Percentiles rank a stretch among this genome's conserved stretches.
These are phyloP conservation scores for Aspergillus nomiae DNA, from an alignment of 2,329 filamentous ascomycete species.

Conservation along the genomic window DNA sequence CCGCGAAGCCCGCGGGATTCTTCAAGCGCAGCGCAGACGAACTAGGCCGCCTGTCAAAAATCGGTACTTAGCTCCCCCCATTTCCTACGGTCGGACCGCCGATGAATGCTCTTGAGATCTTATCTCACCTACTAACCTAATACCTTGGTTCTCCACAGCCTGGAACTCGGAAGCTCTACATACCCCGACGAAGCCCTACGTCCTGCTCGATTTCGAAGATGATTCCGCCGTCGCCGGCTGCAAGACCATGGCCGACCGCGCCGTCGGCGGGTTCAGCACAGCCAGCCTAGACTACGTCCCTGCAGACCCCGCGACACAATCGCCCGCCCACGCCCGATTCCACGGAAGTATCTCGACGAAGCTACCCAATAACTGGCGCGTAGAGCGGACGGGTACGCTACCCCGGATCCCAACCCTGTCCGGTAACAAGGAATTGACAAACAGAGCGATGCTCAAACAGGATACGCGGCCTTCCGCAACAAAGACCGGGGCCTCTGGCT, in stretches of 20 bases:
- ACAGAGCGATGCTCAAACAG: slow-evolving; percentile 48
- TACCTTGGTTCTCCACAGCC: slow-evolving; percentile 29
- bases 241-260: slow-evolving; percentile 82
- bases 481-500: slow-evolving; percentile 72
- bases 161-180: slow-evolving; percentile 43
- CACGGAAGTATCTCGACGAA: slow-evolving; percentile 85
- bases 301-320: slow-evolving; percentile 43
- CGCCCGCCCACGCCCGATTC: slow-evolving; percentile 73
- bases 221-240: slow-evolving; percentile 36
- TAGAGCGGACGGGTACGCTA: slow-evolving; percentile 42
- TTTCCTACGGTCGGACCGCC: background rate
- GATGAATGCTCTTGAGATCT: background rate
- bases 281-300: slow-evolving; percentile 69
- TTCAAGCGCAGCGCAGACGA: slow-evolving; percentile 61
- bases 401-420: background rate
- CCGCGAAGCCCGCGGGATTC: slow-evolving; percentile 51
- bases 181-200: slow-evolving; percentile 42
- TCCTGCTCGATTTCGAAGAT: slow-evolving; percentile 46
- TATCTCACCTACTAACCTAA: slow-evolving; percentile 9
- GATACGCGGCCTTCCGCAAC: slow-evolving; percentile 90
- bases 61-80: slow-evolving; percentile 45
- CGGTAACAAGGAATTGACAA: slow-evolving; percentile 4
- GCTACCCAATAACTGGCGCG: slow-evolving; percentile 66
- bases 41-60: slow-evolving; percentile 57
- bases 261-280: slow-evolving; percentile 83